Base-by-base conservation (phyloP, 352 stramenopile genomes). In the Saprolegnia diclina region DNA sequence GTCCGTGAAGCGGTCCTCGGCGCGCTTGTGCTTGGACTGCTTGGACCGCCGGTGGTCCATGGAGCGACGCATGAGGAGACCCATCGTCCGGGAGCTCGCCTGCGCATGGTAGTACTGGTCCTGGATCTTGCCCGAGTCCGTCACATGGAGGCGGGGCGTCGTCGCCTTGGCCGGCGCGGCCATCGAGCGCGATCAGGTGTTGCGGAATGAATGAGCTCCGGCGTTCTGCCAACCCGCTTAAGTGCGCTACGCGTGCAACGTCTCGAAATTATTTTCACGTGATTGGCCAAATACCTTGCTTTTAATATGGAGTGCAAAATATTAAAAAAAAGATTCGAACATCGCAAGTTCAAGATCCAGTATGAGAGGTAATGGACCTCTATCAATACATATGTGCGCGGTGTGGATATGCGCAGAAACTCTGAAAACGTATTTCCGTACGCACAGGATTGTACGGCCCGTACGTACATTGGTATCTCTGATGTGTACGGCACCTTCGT, bases 51-150 rank as follows among this genome's bases (percentile, higher is more conserved):
- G 72, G 63, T 91, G 90, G 61, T 88, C 65, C 52, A 90, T 84
- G 32, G 80, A 71, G 57, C 87, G 85, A 72, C 87, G 89, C 71
- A 89, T 90, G 42, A 95, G 76, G 54, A 90, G 76, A 0, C 83
- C 87, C 77, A 93, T 89, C 26, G 87, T 75, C 37, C 86, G 87
- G 61, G 85, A 93, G 26, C 77, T 85, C 57, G 91, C 82, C 32
- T 89, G 82, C 22, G 87, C 82, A 67, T 92, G 85, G 65, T 92
- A 91, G 70, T 91, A 95, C 72, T 95, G 87, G 70, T 95, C 87
- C 42, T 95, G 80, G 72, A 93, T 91, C 65, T 77, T 83, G 3
- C 87, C 87, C 48, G 85, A 93, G 70, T 87, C 81, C 24, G 87
- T 92, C 21, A 95, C 82, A 53, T 82, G 81, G 42, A 95, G 81